A percentile compares a stretch with the other conserved stretches of the same genome.
Conservation (phyloP, 768 basidiomycete genomes). For the Pilatotrama ljubarskyi region DNA sequence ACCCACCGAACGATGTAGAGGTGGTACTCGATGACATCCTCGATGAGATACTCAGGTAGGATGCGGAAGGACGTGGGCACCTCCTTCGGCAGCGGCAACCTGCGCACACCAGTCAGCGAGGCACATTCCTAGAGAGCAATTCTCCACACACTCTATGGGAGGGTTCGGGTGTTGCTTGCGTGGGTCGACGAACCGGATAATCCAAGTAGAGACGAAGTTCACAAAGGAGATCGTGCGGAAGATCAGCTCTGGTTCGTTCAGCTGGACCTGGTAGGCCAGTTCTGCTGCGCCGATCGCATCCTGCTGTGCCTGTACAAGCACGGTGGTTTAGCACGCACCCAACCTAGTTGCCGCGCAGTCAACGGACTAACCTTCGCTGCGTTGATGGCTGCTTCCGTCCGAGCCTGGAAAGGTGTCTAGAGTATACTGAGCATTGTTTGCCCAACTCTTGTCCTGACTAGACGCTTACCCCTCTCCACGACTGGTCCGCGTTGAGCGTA, state of each 20-base stretch:
- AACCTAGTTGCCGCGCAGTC: not conserved
- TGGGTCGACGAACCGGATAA: conserved; percentile 89
- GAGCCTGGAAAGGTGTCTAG: conserved; percentile 71
- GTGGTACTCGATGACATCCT: conserved; percentile 90
- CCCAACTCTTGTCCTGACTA: too few relatives aligned
- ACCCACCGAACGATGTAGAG: conserved; percentile 80
- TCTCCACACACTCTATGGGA: conserved; percentile 55
- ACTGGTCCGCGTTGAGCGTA: conserved; percentile 69
- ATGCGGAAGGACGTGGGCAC: conserved; percentile 84
- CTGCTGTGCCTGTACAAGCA: conserved; percentile 58
- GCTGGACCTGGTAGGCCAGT: conserved; percentile 79
- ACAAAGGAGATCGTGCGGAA: conserved; percentile 79
- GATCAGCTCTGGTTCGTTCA: conserved; percentile 84
- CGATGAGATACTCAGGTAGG: conserved; percentile 91
- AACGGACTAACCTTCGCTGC: conserved; percentile 63
- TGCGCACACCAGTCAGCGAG: conserved; percentile 30
- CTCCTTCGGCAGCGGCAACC: conserved; percentile 82
- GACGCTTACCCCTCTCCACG: conserved; percentile 84
- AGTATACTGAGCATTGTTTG: too few relatives aligned
- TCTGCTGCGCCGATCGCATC: conserved; percentile 70
- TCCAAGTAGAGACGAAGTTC: conserved; percentile 92
- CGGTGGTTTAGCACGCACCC: not conserved
- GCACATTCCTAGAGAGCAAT: not conserved
- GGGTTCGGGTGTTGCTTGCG: conserved; percentile 72
- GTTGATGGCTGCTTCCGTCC: conserved; percentile 76